Evolutionary conservation across 2,329 filamentous ascomycete species (phyloP).

Genomic region (Microascus cirrosus): DNA sequence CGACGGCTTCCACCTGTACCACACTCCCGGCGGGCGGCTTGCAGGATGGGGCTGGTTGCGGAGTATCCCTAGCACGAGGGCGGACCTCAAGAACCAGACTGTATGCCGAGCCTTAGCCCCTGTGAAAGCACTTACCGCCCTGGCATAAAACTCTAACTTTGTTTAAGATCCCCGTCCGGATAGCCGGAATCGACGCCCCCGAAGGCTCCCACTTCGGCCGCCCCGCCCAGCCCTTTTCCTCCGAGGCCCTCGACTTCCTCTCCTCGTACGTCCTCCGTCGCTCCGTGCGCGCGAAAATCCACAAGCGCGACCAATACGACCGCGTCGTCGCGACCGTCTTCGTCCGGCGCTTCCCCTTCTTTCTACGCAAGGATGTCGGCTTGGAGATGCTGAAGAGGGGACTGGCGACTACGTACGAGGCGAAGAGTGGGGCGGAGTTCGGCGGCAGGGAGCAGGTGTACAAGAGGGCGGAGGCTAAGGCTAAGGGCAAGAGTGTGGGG

Average conservation of each 20-base stretch:
- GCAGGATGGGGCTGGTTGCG: conserved; percentile 91
- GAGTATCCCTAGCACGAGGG: conserved; percentile 56
- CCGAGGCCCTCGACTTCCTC: conserved; percentile 78
- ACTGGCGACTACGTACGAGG: conserved; percentile 86
- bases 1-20: conserved; percentile 88
- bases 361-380: conserved; percentile 70
- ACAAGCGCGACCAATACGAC: conserved; percentile 83
- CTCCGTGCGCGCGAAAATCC: conserved; percentile 72
- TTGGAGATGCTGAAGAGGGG: conserved; percentile 80
- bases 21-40: conserved; percentile 82
- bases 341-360: conserved; percentile 50
- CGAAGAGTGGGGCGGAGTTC: conserved; percentile 81
- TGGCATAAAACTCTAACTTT: background rate
- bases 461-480: conserved; percentile 52
- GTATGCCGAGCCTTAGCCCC: conserved; percentile 32
- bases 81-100: conserved; percentile 64
- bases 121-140: background rate
- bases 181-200: conserved; percentile 88
- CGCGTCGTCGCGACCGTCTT: conserved; percentile 80
- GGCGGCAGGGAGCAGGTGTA: conserved; percentile 59
- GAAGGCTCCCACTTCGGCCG: conserved; percentile 88
- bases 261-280: conserved; percentile 57
- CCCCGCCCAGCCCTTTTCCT: conserved; percentile 71
- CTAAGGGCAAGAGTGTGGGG: conserved; percentile 53
- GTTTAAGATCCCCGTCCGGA: conserved; percentile 66